A percentile compares a stretch with the other conserved stretches of the same genome.
phyloP scores from a whole-genome alignment of 2,329 filamentous ascomycete genomes.

The Colletotrichum shisoi region DNA sequence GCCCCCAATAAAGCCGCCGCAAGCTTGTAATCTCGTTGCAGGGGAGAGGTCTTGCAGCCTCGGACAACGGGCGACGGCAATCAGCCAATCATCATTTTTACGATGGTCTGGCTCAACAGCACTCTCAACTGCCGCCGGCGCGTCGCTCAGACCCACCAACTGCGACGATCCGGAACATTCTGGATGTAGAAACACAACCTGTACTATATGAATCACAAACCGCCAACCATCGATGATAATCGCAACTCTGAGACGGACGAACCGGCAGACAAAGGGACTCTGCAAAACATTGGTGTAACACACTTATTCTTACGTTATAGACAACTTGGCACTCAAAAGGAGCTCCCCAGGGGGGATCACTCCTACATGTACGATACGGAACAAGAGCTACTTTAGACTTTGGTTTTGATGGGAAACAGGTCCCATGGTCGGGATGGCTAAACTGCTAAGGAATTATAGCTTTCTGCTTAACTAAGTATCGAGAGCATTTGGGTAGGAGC shows the following conservation, averaged over 20 bases:
- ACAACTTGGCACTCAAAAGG: not conserved
- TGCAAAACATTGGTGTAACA: not conserved
- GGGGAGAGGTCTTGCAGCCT: not conserved
- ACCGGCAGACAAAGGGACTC: not conserved
- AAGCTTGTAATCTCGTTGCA: constrained; percentile 8
- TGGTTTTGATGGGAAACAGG: not conserved
- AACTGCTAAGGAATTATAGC: not conserved
- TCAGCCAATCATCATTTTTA: not conserved
- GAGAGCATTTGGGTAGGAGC: not conserved
- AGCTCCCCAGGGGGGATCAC: not conserved
- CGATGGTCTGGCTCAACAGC: not conserved
- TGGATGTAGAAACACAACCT: constrained; percentile 6
- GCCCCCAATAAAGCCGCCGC: constrained; percentile 31
- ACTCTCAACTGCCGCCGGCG: not conserved
- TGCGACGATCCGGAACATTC: not conserved
- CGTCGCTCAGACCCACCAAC: not conserved
- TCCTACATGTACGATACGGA: constrained; percentile 8
- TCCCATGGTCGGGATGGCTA: not conserved
- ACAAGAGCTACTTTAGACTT: not conserved
- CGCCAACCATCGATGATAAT: not conserved
- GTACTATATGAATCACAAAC: not conserved
- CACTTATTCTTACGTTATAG: not conserved
- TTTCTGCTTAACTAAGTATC: not conserved
- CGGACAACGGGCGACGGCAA: not conserved
- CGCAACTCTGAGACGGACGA: not conserved